Evolutionary conservation across 257 asterid species (phyloP), one percentile per base, ranked within the genome.

Genomic region (Lantana camara): DNA sequence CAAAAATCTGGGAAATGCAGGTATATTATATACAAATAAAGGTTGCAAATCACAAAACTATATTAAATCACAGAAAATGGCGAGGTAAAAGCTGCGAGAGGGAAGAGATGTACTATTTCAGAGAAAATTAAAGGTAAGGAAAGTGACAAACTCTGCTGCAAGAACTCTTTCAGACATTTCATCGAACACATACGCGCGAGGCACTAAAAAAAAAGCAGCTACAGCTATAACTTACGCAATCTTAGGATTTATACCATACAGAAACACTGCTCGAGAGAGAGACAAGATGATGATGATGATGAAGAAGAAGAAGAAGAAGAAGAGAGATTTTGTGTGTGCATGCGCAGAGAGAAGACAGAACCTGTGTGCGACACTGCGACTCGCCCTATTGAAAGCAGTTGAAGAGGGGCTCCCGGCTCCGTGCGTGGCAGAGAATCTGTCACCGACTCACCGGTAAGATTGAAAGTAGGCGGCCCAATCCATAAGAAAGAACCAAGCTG

Each of bases 81-180:
- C n/a, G n/a, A n/a, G n/a, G n/a, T n/a, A n/a, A n/a, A 49, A 7
- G 46, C 4, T 1, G 15, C 9, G 6, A 17, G 3, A 32, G 1
- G 7, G 19, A 14, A 0, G 13, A 30, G 19, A 19, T 9, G 10
- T 8, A 22, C 22, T 24, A 55, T 34, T n/a, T n/a, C n/a, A n/a
- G 23, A n/a, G 48, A 0, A 65, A 23, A 2, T 44, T 40, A 38
- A 8, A 14, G 0, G 23, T 37, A 20, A 10, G 17, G 10, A 22
- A 22, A 14, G 37, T 20, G 34, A 17, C 7, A 24, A 48, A 12
- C 13, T 1, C 5, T 24, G 34, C 49, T 19, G 34, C 14, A 30
- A 30, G 20, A 63, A 63, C 14, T 57, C 30, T 4, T 49, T 69
- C 56, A 58, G 60, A 30, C 69, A 74, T 57, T 63, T 50, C 66